Evolutionary conservation across 75 land plant genomes (phyloP).

Genomic region (Gnetum montanum): DNA sequence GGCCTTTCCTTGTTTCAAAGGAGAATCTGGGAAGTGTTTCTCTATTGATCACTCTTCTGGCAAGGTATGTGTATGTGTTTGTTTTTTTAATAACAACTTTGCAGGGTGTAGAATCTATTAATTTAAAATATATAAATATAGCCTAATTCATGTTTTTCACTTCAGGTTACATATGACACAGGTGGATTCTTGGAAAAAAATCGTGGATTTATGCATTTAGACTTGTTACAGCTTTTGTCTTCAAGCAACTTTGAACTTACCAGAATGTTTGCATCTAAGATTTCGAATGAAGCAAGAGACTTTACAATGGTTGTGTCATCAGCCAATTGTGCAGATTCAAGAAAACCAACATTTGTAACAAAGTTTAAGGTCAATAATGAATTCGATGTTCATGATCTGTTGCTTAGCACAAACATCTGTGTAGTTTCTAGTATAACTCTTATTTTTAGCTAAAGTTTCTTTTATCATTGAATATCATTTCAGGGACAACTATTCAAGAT

Average conservation of each 20-base stretch:
- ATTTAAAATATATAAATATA: neutral
- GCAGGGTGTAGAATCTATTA: neutral
- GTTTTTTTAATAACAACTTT: neutral
- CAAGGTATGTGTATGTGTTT: constrained; percentile 53
- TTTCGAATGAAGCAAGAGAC: constrained; percentile 46
- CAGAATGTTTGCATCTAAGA: constrained; percentile 58
- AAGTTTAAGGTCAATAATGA: constrained; percentile 98
- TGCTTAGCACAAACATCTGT: too few relatives aligned
- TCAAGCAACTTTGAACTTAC: constrained; percentile 61
- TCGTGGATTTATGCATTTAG: constrained; percentile 75
- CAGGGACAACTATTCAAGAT: constrained; percentile 83
- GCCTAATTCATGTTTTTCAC: neutral
- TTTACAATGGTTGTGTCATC: constrained; percentile 29
- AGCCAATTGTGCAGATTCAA: constrained; percentile 70
- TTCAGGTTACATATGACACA: constrained; percentile 83
- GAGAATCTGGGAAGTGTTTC: constrained; percentile 71
- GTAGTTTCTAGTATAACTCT: too few relatives aligned
- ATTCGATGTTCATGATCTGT: neutral
- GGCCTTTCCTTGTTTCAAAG: constrained; percentile 69
- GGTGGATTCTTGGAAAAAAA: constrained; percentile 92
- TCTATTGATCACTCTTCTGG: constrained; percentile 83
- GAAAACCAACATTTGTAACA: constrained; percentile 74
- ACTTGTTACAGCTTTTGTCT: constrained; percentile 71
- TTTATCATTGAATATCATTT: neutral
- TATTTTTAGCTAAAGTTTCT: neutral